Conservation (phyloP, 257 asterid genomes). For the Paraleonurus japonicus region DNA sequence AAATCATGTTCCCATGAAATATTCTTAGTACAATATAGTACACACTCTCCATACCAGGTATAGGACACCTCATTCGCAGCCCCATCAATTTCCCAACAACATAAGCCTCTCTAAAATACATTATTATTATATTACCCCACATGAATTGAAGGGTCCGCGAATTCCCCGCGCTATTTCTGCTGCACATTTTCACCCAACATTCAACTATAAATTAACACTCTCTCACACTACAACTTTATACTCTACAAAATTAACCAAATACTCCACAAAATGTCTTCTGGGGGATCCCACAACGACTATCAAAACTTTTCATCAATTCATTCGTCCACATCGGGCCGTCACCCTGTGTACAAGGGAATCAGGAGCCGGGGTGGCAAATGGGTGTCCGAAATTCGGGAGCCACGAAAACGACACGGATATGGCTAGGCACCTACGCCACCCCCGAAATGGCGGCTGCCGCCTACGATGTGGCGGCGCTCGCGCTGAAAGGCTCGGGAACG, state of each 20-base stretch:
- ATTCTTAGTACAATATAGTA: no score
- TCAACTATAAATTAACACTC: background rate
- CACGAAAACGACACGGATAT: constrained; percentile 54
- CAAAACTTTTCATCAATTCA: no score
- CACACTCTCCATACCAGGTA: no score
- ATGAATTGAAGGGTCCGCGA: background rate
- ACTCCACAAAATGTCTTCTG: no score
- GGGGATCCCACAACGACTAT: no score
- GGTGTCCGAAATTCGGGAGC: constrained; percentile 71
- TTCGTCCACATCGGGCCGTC: constrained; percentile 35
- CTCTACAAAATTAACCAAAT: no score
- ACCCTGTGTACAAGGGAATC: constrained; percentile 47
- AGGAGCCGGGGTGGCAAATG: constrained; percentile 55
- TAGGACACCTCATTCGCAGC: no score
- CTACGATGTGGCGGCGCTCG: constrained; percentile 60
- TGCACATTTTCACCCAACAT: background rate
- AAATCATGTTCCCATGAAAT: no score
- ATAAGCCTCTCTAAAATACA: no score
- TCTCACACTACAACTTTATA: no score
- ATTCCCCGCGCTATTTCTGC: background rate
- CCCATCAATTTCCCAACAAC: no score
- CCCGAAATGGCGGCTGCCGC: constrained; percentile 76
- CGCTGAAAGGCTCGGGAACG: constrained; percentile 46
- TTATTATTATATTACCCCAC: no score
- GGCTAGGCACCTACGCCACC: constrained; percentile 58